These are phyloP conservation scores for Tarenaya hassleriana DNA, from an alignment of 345 rosid species.

Conservation along the genomic window DNA sequence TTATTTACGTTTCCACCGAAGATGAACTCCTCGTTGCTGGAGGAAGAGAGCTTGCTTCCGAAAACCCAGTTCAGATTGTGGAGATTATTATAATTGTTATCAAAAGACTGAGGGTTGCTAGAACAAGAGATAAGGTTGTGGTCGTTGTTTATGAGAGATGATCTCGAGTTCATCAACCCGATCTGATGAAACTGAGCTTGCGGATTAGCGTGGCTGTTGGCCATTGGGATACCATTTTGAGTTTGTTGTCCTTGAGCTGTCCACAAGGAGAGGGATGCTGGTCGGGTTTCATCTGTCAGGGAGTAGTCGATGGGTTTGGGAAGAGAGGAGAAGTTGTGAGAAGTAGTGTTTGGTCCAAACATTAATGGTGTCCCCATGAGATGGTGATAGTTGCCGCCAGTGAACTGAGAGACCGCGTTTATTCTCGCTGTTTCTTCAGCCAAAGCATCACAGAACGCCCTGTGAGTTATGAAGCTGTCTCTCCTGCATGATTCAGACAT, in stretches of 20 bases:
- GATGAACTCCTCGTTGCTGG: conserved; percentile 25
- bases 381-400: conserved; percentile 45
- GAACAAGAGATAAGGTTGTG: no score
- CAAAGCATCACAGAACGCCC: conserved; percentile 95
- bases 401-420: conserved; percentile 56
- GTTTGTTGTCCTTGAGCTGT: background rate
- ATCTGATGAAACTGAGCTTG: no score
- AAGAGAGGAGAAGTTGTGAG: conserved; percentile 21
- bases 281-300: background rate
- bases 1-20: conserved; percentile 5
- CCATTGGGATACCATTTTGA: no score
- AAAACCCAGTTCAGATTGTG: conserved; percentile 30
- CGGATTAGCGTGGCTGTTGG: no score
- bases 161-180: no score
- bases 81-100: no score
- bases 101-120: no score
- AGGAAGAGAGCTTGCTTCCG: conserved; percentile 28
- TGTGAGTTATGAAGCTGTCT: conserved; percentile 92
- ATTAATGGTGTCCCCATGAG: conserved; percentile 42
- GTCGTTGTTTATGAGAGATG: no score
- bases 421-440: conserved; percentile 94
- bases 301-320: conserved; percentile 24
- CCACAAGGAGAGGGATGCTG: no score
- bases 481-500: conserved; percentile 43
- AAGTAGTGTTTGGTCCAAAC: conserved; percentile 26